phyloP scores from a whole-genome alignment of 2,329 filamentous ascomycete species.

The Sphaerostilbella broomeana region DNA sequence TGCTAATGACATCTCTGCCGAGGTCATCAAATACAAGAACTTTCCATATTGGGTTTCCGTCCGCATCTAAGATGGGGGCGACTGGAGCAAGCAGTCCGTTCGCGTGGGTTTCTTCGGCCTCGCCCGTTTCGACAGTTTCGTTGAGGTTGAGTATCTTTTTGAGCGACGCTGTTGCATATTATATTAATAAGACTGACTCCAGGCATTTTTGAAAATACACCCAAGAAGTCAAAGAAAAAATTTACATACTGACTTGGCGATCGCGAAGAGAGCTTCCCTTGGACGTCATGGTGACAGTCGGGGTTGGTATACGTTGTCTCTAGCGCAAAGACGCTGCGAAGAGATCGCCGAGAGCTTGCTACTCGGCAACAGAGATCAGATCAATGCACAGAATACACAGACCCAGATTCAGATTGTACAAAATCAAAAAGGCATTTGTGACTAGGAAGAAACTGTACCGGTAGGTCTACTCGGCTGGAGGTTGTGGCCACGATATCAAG shows the following conservation, averaged over 20 bases:
- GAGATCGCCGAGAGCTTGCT: slow-evolving; percentile 1
- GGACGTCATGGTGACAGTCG: slow-evolving; percentile 33
- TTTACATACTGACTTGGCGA: slow-evolving; percentile 41
- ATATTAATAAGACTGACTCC: background rate
- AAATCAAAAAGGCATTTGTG: background rate
- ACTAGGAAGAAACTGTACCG: slow-evolving; percentile 1
- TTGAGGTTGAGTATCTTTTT: slow-evolving; percentile 96
- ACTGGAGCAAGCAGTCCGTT: slow-evolving; percentile 61
- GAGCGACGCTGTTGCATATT: slow-evolving; percentile 61
- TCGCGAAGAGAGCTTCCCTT: slow-evolving; percentile 43
- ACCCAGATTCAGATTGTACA: background rate
- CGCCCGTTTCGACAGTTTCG: slow-evolving; percentile 55
- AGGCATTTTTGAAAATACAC: too few species aligned
- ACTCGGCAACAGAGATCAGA: slow-evolving; percentile 2
- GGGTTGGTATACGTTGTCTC: slow-evolving; percentile 1
- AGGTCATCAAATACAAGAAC: slow-evolving; percentile 90
- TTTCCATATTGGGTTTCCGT: slow-evolving; percentile 95
- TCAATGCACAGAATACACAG: slow-evolving; percentile 2
- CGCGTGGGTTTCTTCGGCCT: slow-evolving; percentile 55
- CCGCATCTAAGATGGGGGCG: slow-evolving; percentile 74
- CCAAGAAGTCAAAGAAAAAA: too few species aligned
- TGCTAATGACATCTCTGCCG: slow-evolving; percentile 93
- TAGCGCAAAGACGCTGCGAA: background rate
- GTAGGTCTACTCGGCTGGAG: slow-evolving; percentile 3
- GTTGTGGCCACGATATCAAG: slow-evolving; percentile 18